phyloP scores from a whole-genome alignment of 2,329 filamentous ascomycete species.

The Xylariaceae sp. region DNA sequence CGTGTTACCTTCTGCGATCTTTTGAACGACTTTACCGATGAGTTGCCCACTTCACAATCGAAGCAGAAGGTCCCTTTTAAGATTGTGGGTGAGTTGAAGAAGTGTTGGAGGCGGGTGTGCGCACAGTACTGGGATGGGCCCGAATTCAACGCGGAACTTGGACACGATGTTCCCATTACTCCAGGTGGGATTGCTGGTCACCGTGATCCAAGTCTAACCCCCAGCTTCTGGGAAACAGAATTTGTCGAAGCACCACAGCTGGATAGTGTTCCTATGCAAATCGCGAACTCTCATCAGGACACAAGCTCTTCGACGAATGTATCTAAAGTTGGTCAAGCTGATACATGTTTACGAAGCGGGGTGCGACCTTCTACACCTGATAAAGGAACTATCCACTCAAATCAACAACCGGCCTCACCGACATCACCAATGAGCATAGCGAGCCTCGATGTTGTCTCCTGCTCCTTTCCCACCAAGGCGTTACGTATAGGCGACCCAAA shows the following conservation, averaged over 20 bases:
- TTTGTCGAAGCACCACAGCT: conserved; percentile 54
- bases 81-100: conserved; percentile 92
- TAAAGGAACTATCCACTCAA: conserved; percentile 39
- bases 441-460: conserved; percentile 68
- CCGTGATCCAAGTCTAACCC: conserved; percentile 61
- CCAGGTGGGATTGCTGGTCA: conserved; percentile 77
- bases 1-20: conserved; percentile 80
- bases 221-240: conserved; percentile 59
- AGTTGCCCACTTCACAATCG: conserved; percentile 54
- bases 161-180: conserved; percentile 70
- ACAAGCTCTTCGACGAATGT: conserved; percentile 56
- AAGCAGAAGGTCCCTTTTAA: conserved; percentile 70
- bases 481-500: conserved; percentile 49
- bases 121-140: conserved; percentile 85
- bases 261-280: conserved; percentile 47
- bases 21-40: conserved; percentile 72
- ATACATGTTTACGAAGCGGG: conserved; percentile 52
- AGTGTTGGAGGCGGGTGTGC: conserved; percentile 94
- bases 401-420: conserved; percentile 53
- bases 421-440: conserved; percentile 63
- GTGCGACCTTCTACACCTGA: conserved; percentile 58
- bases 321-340: conserved; percentile 54
- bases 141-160: conserved; percentile 67
- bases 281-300: conserved; percentile 37
- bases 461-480: conserved; percentile 65